A percentile compares a stretch with the other conserved stretches of the same genome.
Evolutionary conservation across 179 eudicot genomes (phyloP).

Genomic region (Beta lomatogona): DNA sequence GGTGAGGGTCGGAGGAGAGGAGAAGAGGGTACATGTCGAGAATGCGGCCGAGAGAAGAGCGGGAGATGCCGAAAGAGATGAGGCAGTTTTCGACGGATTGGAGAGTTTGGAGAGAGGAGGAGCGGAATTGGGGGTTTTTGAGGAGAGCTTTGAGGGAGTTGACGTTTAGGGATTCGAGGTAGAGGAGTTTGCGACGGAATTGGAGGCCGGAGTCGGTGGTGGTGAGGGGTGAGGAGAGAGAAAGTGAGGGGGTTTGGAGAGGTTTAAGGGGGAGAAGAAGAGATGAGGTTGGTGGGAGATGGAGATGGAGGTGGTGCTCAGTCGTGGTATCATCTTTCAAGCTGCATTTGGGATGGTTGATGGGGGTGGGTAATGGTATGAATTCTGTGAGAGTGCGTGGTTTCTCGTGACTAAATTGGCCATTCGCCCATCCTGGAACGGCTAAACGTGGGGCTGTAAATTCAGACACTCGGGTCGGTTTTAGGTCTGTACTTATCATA

Average conservation of each 20-base stretch:
- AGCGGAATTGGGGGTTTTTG: conserved; percentile 67
- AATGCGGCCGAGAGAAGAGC: conserved; percentile 62
- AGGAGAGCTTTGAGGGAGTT: conserved; percentile 65
- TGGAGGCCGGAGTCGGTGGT: conserved; percentile 51
- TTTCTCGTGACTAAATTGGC: no score
- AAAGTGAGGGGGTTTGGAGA: neutral
- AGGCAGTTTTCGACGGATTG: conserved; percentile 58
- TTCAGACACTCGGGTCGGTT: no score
- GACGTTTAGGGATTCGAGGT: conserved; percentile 65
- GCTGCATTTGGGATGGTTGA: neutral
- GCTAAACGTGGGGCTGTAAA: no score
- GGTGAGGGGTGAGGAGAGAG: neutral
- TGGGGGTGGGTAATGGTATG: no score
- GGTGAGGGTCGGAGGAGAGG: conserved; percentile 64
- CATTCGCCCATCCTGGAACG: no score
- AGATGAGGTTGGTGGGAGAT: conserved; percentile 9
- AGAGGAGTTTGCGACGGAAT: conserved; percentile 66
- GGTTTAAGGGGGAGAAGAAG: conserved; percentile 19
- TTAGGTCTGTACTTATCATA: no score
- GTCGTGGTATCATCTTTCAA: conserved; percentile 32
- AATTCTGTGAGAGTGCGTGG: no score
- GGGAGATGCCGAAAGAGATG: conserved; percentile 57
- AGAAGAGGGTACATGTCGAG: conserved; percentile 76
- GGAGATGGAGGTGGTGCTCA: conserved; percentile 17
- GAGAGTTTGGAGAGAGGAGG: conserved; percentile 54